Base-by-base conservation (phyloP, 2,329 filamentous ascomycete species). In the Sordariomycetes sp. region DNA sequence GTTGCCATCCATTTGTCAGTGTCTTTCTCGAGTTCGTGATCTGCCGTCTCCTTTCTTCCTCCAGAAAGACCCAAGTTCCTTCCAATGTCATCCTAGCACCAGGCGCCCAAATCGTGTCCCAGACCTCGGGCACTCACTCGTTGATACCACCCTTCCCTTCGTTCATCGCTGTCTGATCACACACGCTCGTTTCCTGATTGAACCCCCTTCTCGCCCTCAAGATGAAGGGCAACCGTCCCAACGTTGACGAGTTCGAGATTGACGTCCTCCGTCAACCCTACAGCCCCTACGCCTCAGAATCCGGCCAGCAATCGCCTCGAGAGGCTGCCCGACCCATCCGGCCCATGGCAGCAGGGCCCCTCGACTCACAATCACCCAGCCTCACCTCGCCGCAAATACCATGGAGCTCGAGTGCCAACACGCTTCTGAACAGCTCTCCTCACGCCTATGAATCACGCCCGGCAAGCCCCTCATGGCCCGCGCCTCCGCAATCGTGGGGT, bases 241-340 rank as follows among this genome's bases (percentile, higher is more conserved):
- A 46, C 34, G 39, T 45, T 38, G 43, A 43, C 33, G 44, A 43
- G 39, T 34, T 40, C 27, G 41, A 43, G 21, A 37, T 43, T n/a
- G 41, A 37, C 15, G 32, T 27, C 17, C 37, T 42, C 24, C 39
- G 33, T n/a, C 16, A 21, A 16, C 25, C 33, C 23, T 28, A 18
- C 16, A 27, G 17, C 18, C 17, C 21, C 17, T 26, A 9, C n/a
- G 25, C 23, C 17, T 14, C 9, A 17, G 25, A 34, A 8, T 25
- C 32, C n/a, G 20, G 15, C 32, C 23, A 25, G 32, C 16, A 23
- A 3, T 16, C 20, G 32, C 16, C 32, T 20, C 20, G 32, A 14
- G 34, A 36, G 8, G 11, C 32, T 17, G 18, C 34, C 10, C 32
- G 34, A 16, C 34, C 34, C 21, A 15, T 24, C 15, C 28, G 34